Base-by-base conservation (phyloP, 2,329 filamentous ascomycete genomes). In the Colletotrichum tofieldiae region DNA sequence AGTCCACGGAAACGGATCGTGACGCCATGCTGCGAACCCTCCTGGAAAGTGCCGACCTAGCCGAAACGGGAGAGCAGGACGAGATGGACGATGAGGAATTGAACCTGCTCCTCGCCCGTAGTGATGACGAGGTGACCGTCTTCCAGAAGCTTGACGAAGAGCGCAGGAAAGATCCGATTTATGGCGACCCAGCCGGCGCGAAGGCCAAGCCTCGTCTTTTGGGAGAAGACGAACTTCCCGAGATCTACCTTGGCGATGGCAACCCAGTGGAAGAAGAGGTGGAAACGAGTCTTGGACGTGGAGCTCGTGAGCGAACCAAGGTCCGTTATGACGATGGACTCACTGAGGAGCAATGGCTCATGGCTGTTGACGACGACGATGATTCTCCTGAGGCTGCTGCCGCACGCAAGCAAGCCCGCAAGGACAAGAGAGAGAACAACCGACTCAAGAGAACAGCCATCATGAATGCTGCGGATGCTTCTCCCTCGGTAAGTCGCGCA, bases 61-160 rank as follows among this genome's bases (percentile, higher is more conserved):
- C 90, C 0, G 91, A 93, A 76, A 81, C 84, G 32, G 87, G 88
- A 63, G 95, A 98, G 75, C 94, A 97, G 78, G 95, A 98, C 72
- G 96, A 99, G 82, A 98, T 98, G 94, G 96, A 99, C 76, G 96
- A 99, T 75, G 96, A 99, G 72, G 96, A 99, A 80, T 86, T 99
- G 75, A 99, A 99, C 79, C 87, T 96, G 85, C 93, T 99, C 73
- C 93, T 98, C 84, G 95, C 96, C 73, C 93, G 96, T 75, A 94
- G 88, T 55, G 96, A 98, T 11, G 87, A 92, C 0, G 96, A 99
- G 81, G 83, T 98, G 26, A 73, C 74, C 7, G 79, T 91, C 1
- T 99, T 99, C 89, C 93, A 95, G 79, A 86, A 92, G 76, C 90
- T 99, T 73, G 96, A 99, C 76, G 89, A 91, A 70, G 91, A 97